Conservation (phyloP, 257 asterid species). For the Primulina tabacum region DNA sequence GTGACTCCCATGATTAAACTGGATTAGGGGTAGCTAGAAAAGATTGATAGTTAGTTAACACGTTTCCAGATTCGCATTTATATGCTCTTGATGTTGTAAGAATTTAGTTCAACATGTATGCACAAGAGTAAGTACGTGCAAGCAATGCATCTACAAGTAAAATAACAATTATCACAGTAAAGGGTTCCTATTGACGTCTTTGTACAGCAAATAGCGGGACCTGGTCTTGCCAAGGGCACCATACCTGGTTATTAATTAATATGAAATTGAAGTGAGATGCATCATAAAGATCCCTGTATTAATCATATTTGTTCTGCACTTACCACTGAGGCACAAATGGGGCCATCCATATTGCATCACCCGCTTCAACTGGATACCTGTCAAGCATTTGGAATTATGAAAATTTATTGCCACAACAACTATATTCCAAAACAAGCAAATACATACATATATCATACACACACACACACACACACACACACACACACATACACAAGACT, state of each 20-base stretch:
- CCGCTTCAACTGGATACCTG: conserved; percentile 97
- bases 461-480: background rate
- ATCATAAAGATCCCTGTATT: background rate
- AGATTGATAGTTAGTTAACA: too few species aligned
- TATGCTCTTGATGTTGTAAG: background rate
- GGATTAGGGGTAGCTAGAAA: too few species aligned
- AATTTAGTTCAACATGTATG: background rate
- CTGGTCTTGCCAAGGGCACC: conserved; percentile 87
- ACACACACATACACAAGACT: too few species aligned
- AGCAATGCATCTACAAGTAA: background rate
- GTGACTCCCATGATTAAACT: background rate
- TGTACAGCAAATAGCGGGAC: conserved; percentile 80
- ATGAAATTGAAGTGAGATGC: conserved; percentile 1
- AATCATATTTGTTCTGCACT: conserved; percentile 26
- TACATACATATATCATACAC: background rate
- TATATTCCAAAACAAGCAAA: too few species aligned
- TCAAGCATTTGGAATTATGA: conserved; percentile 13
- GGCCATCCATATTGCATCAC: conserved; percentile 97
- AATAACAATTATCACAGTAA: conserved; percentile 11
- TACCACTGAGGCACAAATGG: conserved; percentile 98
- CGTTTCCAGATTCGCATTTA: too few species aligned
- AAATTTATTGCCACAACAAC: background rate
- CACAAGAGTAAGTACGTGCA: background rate
- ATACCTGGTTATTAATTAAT: conserved; percentile 53
- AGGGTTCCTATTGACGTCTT: conserved; percentile 88